A percentile compares a stretch with the other conserved stretches of the same genome.
Conservation (phyloP, 2,329 filamentous ascomycete species). For the Fusarium annulatum region DNA sequence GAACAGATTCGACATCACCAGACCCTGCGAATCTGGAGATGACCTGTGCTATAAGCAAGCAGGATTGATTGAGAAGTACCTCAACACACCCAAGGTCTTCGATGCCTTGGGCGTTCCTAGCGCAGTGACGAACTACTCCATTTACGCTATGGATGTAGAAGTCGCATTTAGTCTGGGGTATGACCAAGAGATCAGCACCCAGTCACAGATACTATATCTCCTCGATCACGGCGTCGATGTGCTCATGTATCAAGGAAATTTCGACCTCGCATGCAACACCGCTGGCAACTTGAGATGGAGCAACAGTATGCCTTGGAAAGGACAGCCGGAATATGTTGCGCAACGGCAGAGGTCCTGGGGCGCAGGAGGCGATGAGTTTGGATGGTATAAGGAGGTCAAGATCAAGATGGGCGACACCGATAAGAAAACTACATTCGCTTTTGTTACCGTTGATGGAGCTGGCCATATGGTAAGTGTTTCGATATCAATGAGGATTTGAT, state of each 20-base stretch:
- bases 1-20: slow-evolving; percentile 20
- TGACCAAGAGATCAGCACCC: slow-evolving; percentile 21
- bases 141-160: not conserved
- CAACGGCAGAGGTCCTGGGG: slow-evolving; percentile 16
- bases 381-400: slow-evolving; percentile 33
- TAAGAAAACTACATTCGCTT: slow-evolving; percentile 17
- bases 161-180: not conserved
- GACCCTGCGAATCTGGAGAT: slow-evolving; percentile 2
- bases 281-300: slow-evolving; percentile 37
- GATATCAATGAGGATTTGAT: fast-evolving
- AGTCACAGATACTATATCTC: slow-evolving; percentile 12
- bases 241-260: slow-evolving; percentile 34
- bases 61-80: slow-evolving; percentile 3
- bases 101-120: slow-evolving; percentile 10
- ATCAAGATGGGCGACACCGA: slow-evolving; percentile 1
- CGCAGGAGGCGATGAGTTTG: slow-evolving; percentile 6
- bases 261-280: slow-evolving; percentile 37
- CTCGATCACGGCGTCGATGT: slow-evolving; percentile 23
- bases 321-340: slow-evolving; percentile 35
- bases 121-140: slow-evolving; percentile 2
- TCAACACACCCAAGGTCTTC: not conserved
- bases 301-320: slow-evolving; percentile 24
- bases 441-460: slow-evolving; percentile 27
- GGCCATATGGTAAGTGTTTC: slow-evolving; percentile 28
- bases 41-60: slow-evolving; percentile 19